Conservation (phyloP, 441 rosid species). For the Iberis amara region DNA sequence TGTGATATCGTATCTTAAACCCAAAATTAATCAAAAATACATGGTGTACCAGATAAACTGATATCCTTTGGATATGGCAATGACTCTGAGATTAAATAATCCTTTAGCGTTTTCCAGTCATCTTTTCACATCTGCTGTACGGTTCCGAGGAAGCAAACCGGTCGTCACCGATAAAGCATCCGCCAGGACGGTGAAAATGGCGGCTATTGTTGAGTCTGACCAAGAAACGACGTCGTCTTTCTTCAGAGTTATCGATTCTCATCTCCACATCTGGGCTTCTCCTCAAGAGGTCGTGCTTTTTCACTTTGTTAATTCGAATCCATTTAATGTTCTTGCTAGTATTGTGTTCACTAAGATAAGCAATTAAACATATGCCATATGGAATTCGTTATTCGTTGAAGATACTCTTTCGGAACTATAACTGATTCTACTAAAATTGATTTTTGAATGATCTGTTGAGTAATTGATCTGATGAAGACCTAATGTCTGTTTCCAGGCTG, state of each 20-base stretch:
- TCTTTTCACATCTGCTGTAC: conserved; percentile 3
- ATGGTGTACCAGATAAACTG: neutral
- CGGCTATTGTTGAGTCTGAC: conserved; percentile 30
- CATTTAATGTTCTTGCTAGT: neutral
- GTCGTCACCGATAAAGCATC: neutral
- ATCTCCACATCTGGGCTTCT: conserved; percentile 91
- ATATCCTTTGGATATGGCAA: conserved; percentile 18
- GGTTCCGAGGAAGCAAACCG: conserved; percentile 12
- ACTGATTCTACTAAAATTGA: neutral
- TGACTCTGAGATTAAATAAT: conserved; percentile 21
- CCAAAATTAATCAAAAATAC: neutral
- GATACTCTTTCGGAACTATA: neutral
- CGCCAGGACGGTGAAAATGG: conserved; percentile 24
- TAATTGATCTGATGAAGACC: conserved; percentile 1
- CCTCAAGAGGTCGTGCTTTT: conserved; percentile 59
- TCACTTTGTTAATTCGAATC: neutral
- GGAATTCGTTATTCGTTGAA: conserved; percentile 2
- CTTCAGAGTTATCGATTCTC: conserved; percentile 67
- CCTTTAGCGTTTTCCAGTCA: conserved; percentile 1
- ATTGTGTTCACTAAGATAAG: neutral
- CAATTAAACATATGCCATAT: neutral
- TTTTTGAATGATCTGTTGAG: neutral
- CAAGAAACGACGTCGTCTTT: conserved; percentile 26
- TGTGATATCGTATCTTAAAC: no score
- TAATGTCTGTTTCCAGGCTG: conserved; percentile 43